A percentile compares a stretch with the other conserved stretches of the same genome.
Conservation (phyloP, 768 basidiomycete genomes). For the Lactarius sp. region DNA sequence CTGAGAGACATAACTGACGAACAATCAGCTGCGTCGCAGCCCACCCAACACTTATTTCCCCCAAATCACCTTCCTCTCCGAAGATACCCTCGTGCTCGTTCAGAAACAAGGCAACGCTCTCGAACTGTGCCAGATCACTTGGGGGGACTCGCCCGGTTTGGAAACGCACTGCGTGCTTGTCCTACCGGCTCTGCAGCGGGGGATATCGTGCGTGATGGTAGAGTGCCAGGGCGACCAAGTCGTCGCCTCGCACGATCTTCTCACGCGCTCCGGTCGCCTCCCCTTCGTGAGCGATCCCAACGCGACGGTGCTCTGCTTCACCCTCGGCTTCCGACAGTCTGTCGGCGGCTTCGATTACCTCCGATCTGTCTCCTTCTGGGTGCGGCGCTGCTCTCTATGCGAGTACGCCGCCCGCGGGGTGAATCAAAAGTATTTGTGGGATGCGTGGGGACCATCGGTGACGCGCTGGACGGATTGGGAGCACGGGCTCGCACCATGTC, state of each 20-base stretch:
- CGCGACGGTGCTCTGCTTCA: no score
- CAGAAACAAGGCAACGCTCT: conserved; percentile 21
- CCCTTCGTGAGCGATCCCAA: no score
- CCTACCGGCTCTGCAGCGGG: conserved; percentile 14
- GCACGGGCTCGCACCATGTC: no score
- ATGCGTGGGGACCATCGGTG: no score
- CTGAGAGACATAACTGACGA: not conserved
- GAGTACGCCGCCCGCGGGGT: no score
- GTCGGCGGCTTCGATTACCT: no score
- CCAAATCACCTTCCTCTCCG: conserved; percentile 18
- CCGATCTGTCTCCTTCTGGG: no score
- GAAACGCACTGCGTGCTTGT: conserved; percentile 17
- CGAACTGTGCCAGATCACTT: conserved; percentile 16
- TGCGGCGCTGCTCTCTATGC: no score
- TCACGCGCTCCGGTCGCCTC: no score
- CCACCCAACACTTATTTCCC: conserved; percentile 20
- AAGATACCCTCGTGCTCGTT: conserved; percentile 15
- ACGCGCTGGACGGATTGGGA: conserved; percentile 3
- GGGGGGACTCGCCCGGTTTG: conserved; percentile 1
- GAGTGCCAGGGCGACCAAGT: conserved; percentile 15
- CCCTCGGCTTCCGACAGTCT: no score
- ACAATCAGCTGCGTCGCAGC: conserved; percentile 12
- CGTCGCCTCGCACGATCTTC: no score
- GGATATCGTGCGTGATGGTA: conserved; percentile 6
- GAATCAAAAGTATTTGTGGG: no score